Conservation (phyloP, 768 basidiomycete species). For the Kwoniella dendrophila region DNA sequence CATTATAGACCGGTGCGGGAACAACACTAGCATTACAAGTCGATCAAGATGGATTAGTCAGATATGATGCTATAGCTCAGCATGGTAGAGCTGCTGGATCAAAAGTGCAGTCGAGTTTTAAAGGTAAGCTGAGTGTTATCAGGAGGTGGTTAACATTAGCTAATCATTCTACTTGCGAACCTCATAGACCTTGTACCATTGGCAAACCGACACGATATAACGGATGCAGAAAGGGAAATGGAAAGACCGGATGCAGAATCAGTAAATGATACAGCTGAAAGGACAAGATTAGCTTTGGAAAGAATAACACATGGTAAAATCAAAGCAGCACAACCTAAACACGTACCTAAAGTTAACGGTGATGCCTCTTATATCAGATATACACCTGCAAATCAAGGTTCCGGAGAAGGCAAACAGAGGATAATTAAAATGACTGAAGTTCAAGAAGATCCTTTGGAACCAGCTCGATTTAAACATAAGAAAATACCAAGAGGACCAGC, state of each 20-base stretch:
- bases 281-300: conserved; percentile 86
- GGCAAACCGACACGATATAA: conserved; percentile 80
- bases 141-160: not conserved
- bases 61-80: conserved; percentile 94
- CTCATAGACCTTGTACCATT: conserved; percentile 84
- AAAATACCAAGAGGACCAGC: conserved; percentile 97
- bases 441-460: conserved; percentile 95
- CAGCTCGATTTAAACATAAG: conserved; percentile 96
- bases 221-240: conserved; percentile 72
- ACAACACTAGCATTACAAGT: conserved; percentile 97
- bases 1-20: conserved; percentile 74
- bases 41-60: conserved; percentile 91
- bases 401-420: conserved; percentile 75
- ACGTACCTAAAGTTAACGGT: conserved; percentile 80
- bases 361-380: conserved; percentile 92
- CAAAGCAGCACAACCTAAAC: conserved; percentile 96
- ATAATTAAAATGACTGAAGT: conserved; percentile 99
- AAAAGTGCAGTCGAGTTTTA: conserved; percentile 90
- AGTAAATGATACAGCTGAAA: conserved; percentile 85
- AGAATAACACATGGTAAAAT: conserved; percentile 93
- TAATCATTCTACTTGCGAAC: not conserved
- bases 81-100: conserved; percentile 89
- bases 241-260: conserved; percentile 94
- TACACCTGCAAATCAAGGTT: conserved; percentile 87
- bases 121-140: conserved; percentile 56